Conservation (phyloP, 192 early-diverging fungal genomes). For the Coemansia sp. region DNA sequence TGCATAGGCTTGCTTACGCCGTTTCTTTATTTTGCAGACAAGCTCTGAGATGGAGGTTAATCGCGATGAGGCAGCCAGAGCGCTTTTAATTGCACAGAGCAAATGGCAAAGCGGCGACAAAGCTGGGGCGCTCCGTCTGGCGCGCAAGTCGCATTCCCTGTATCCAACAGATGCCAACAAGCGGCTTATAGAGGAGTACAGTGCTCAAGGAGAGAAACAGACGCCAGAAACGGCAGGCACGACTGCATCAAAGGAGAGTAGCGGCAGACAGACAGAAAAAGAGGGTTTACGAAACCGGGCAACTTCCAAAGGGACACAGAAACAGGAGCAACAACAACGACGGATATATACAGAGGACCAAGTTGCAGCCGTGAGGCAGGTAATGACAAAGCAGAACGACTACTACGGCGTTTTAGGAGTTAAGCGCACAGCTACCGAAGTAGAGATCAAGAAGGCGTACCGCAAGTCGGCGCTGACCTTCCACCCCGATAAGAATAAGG, state of each 20-base stretch:
- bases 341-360: slow-evolving; percentile 73
- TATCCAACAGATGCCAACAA: slow-evolving; percentile 71
- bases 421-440: slow-evolving; percentile 70
- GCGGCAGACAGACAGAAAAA: slow-evolving; percentile 5
- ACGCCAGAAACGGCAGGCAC: background rate
- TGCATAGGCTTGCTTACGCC: background rate
- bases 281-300: slow-evolving; percentile 16
- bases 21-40: slow-evolving; percentile 10
- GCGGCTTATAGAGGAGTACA: slow-evolving; percentile 53
- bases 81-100: slow-evolving; percentile 72
- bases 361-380: slow-evolving; percentile 71
- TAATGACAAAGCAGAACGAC: slow-evolving; percentile 71
- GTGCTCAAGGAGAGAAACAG: background rate
- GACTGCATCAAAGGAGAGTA: slow-evolving; percentile 7
- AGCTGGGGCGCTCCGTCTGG: slow-evolving; percentile 73
- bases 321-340: background rate
- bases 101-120: slow-evolving; percentile 68
- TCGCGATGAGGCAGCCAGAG: slow-evolving; percentile 80
- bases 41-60: slow-evolving; percentile 70
- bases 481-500: slow-evolving; percentile 95
- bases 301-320: slow-evolving; percentile 11
- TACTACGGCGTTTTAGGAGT: slow-evolving; percentile 83
- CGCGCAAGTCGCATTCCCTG: slow-evolving; percentile 75
- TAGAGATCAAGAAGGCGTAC: slow-evolving; percentile 92
- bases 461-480: slow-evolving; percentile 90